Base-by-base conservation (phyloP, 2,329 filamentous ascomycete species). In the Talaromyces atroroseus region DNA sequence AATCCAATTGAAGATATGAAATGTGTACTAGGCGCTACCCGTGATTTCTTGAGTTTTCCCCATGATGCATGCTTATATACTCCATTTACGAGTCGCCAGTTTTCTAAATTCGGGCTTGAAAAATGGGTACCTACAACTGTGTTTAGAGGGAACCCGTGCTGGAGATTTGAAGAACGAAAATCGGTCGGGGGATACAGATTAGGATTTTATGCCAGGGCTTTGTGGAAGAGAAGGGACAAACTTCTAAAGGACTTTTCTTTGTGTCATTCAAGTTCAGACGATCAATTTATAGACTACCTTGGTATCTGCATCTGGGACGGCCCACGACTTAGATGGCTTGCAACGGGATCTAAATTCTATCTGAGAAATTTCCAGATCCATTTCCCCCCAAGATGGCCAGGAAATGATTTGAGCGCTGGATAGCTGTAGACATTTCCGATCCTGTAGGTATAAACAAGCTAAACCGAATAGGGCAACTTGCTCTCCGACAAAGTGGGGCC, bases 1-100 rank as follows among this genome's bases (percentile, higher is more conserved):
- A 46, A 53, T 52, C 42, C 36, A 23, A 26, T 57, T 29, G 49
- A 53, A 53, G 55, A 57, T 23, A 57, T 57, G 55, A 57, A 45
- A 45, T 57, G 55, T 49, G 49, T 57, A 16, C 55, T 53, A n/a
- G 45, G 7, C 4, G 18, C 34, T 38, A 53, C 55, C 46, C 26
- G 45, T n/a, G 45, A 49, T 38, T 53, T 53, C 29, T 49, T 57
- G 3, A 45, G 48, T 6, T 12, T 52, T 21, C 48, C 48, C 21
- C 29, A 46, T 29, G 38, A 47, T 56, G 42, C 32, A 20, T 12
- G 21, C 10, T 47, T 36, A 24, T 52, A 48, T 49, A n/a, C 12
- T 10, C 49, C 54, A 10, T 44, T 57, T 52, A 57, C 54, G 3
- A 12, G 0, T 23, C 32, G 42, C 21, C 29, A 47, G 20, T 38